phyloP scores from a whole-genome alignment of 73 alveolate species.

The Paramecium sexaurelia region DNA sequence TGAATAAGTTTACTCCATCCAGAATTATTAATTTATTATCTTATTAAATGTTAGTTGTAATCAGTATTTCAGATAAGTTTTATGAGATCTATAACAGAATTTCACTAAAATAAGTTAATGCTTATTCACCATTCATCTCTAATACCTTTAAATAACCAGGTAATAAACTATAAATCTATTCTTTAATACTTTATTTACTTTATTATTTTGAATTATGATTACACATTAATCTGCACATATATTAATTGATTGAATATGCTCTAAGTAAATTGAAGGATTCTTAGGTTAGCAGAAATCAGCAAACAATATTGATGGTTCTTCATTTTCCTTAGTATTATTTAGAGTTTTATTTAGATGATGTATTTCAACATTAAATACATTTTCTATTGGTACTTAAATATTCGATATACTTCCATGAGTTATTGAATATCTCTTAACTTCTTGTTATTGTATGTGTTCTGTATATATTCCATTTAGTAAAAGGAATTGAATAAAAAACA shows the following conservation, averaged over 20 bases:
- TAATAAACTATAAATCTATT: background rate
- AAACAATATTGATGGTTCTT: background rate
- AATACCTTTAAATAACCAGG: constrained; percentile 26
- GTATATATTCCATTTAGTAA: background rate
- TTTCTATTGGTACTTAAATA: background rate
- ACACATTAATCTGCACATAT: background rate
- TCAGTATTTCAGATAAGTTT: background rate
- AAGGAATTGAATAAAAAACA: background rate
- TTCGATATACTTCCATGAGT: background rate
- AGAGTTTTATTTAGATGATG: background rate
- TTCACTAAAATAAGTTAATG: background rate
- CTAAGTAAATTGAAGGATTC: background rate
- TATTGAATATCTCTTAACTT: background rate
- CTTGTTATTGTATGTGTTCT: background rate
- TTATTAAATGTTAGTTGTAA: background rate
- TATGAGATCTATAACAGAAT: background rate
- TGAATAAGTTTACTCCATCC: background rate
- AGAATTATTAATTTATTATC: background rate
- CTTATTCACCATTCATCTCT: background rate
- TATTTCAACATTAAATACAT: background rate
- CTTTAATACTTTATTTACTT: background rate
- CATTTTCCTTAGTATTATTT: background rate
- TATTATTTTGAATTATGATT: background rate
- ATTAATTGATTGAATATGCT: background rate
- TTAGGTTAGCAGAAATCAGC: constrained; percentile 24